Evolutionary conservation across 1,284 basidiomycete species (phyloP).

Genomic region (Sporisorium scitamineum): DNA sequence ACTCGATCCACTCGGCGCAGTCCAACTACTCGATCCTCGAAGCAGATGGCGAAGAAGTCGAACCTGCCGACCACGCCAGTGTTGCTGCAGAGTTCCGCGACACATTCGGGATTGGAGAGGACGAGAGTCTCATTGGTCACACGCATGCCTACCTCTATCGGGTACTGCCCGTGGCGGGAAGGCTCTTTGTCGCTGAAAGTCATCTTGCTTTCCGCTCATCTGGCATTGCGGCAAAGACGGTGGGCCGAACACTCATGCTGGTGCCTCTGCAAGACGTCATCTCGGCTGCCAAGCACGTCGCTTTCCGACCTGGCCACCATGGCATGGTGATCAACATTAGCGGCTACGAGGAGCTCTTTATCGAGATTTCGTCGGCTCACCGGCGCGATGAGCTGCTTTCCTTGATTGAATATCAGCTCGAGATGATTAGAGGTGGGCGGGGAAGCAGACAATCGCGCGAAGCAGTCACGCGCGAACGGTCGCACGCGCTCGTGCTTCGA

Average conservation of each 20-base stretch:
- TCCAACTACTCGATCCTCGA: conserved; percentile 49
- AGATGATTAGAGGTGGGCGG: conserved; percentile 20
- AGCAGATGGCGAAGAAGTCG: conserved; percentile 19
- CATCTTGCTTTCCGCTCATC: conserved; percentile 65
- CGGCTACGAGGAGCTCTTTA: conserved; percentile 95
- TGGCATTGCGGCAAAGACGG: conserved; percentile 52
- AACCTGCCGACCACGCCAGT: conserved; percentile 13
- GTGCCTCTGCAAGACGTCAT: conserved; percentile 89
- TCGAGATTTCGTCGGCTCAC: conserved; percentile 86
- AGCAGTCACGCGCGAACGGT: conserved; percentile 36
- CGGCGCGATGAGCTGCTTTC: conserved; percentile 81
- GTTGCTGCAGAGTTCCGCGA: conserved; percentile 41
- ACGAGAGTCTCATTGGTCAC: conserved; percentile 50
- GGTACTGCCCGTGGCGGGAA: conserved; percentile 57
- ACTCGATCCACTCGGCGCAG: conserved; percentile 31
- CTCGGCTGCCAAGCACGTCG: conserved; percentile 83
- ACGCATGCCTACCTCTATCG: conserved; percentile 56
- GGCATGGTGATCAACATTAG: conserved; percentile 90
- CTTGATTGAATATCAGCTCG: conserved; percentile 79
- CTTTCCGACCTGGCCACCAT: conserved; percentile 87
- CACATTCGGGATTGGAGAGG: conserved; percentile 46
- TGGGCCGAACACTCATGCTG: conserved; percentile 79
- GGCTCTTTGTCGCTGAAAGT: conserved; percentile 55
- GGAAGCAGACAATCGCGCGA: conserved; percentile 21
- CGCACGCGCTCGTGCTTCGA: conserved; percentile 52